Percentiles rank a stretch among this genome's conserved stretches.
Conservation (phyloP, 805 yeast species). For the Metschnikowia sp. region DNA sequence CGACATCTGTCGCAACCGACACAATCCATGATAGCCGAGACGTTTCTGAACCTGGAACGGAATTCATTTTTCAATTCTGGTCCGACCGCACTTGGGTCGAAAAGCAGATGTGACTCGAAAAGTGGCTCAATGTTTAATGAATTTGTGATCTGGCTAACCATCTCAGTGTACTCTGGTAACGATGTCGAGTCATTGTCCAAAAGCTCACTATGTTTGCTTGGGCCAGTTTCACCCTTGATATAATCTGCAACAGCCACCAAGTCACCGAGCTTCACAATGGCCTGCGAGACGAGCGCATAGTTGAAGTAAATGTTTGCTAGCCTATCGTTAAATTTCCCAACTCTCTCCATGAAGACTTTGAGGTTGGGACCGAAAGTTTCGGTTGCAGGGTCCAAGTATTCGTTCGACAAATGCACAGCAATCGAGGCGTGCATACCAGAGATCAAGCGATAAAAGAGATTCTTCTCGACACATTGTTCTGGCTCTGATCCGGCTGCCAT, state of each 20-base stretch:
- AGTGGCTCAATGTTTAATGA: slow-evolving; percentile 29
- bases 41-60: slow-evolving; percentile 80
- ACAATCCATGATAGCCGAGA: slow-evolving; percentile 93
- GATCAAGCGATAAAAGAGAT: slow-evolving; percentile 78
- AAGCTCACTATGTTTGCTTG: slow-evolving; percentile 24
- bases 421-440: slow-evolving; percentile 96
- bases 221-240: slow-evolving; percentile 23
- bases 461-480: slow-evolving; percentile 74
- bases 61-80: slow-evolving; percentile 76
- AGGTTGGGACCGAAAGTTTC: slow-evolving; percentile 84
- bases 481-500: slow-evolving; percentile 32
- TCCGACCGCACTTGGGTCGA: slow-evolving; percentile 43
- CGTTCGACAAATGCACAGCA: slow-evolving; percentile 87
- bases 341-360: slow-evolving; percentile 79
- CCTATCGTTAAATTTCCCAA: slow-evolving; percentile 87
- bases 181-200: slow-evolving; percentile 38
- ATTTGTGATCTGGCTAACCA: slow-evolving; percentile 10
- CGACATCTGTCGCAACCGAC: slow-evolving; percentile 98
- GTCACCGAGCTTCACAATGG: slow-evolving; percentile 59
- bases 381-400: slow-evolving; percentile 57
- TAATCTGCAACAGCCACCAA: slow-evolving; percentile 27
- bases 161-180: slow-evolving; percentile 14
- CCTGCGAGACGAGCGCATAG: slow-evolving; percentile 80
- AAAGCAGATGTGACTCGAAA: slow-evolving; percentile 46
- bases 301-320: slow-evolving; percentile 87